Evolutionary conservation across 805 yeast genomes (phyloP), one percentile per base, ranked within the genome.

Genomic region (Teunomyces panamensis): DNA sequence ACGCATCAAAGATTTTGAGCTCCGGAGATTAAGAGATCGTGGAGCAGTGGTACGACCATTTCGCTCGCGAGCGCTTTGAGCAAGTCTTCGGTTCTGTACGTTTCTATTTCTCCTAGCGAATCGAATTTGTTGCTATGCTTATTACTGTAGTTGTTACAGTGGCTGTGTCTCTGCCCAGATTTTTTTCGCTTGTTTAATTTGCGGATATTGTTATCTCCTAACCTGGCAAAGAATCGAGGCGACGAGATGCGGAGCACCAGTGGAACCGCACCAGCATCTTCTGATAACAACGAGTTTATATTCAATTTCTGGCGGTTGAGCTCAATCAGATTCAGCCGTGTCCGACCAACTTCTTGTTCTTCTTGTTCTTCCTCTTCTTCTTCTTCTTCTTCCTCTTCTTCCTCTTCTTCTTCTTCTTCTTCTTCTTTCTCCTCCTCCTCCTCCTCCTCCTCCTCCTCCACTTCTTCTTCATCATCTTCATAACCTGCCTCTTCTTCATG

Each of bases 171-270:
- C 9, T 13, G 17, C 17, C 7, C 34, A 13, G 34, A 32, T 13
- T 11, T 32, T 17, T 32, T 32, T 14, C 17, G 16, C 14, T 32
- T 32, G 13, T 32, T 9, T 16, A 13, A 11, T 20, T 20, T 20
- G 24, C 6, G 24, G 24, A 1, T 4, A 9, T 32, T 7, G 4
- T 32, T 32, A 13, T 13, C 9, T 14, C 30, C 28, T 9, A 24
- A 9, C 6, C n/a, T n/a, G 13, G 20, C 41, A n/a, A 37, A 37
- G n/a, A 20, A 26, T 10, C 27, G 4, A 28, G 14, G 14, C 3
- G 41, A 37, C 30, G 41, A 24, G 8, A 43, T 47, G 16, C 49
- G 36, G 9, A 43, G 46, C n/a, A 43, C 46, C 27, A 45, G 39
- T 11, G 49, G 49, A 11, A 47, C 34, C 16, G 42, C 27, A 3